Percentiles rank a stretch among this genome's conserved stretches.
These are phyloP conservation scores for Zygosaccharomyces siamensis DNA, from an alignment of 805 yeast genomes.

Conservation along the genomic window DNA sequence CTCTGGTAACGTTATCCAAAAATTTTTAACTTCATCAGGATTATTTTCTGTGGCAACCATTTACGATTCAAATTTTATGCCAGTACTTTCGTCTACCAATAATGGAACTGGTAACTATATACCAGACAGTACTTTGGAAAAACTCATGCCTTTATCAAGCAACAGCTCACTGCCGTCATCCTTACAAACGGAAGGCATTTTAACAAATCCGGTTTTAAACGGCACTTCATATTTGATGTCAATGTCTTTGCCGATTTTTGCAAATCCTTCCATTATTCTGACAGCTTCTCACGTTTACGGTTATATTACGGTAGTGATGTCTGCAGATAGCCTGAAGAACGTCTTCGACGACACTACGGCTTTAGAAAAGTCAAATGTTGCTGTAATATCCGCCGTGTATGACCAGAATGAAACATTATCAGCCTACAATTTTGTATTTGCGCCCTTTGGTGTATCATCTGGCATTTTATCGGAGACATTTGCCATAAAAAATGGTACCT, in stretches of 20 bases:
- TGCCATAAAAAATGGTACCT: conserved; percentile 31
- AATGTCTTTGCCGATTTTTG: conserved; percentile 68
- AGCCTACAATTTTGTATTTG: conserved; percentile 42
- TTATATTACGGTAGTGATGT: conserved; percentile 56
- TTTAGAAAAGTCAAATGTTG: conserved; percentile 36
- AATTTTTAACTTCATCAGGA: conserved; percentile 60
- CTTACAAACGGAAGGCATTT: conserved; percentile 41
- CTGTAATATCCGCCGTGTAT: conserved; percentile 31
- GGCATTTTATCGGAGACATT: conserved; percentile 22
- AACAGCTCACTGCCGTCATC: conserved; percentile 45
- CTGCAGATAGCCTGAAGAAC: conserved; percentile 41
- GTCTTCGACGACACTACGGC: conserved; percentile 42
- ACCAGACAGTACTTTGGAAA: conserved; percentile 32
- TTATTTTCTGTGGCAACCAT: conserved; percentile 58
- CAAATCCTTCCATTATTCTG: conserved; percentile 65
- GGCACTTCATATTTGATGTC: conserved; percentile 54
- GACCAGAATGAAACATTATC: conserved; percentile 22
- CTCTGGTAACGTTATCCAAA: conserved; percentile 48
- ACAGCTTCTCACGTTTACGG: conserved; percentile 61
- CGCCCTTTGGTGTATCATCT: conserved; percentile 30
- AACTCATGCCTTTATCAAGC: conserved; percentile 48
- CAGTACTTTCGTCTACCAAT: conserved; percentile 44
- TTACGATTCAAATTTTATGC: conserved; percentile 54
- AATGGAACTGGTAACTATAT: conserved; percentile 37
- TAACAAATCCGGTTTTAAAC: conserved; percentile 63